Evolutionary conservation across 192 early-diverging fungal species (phyloP), one percentile per base, ranked within the genome.

Genomic region (Backusella macrospora): DNA sequence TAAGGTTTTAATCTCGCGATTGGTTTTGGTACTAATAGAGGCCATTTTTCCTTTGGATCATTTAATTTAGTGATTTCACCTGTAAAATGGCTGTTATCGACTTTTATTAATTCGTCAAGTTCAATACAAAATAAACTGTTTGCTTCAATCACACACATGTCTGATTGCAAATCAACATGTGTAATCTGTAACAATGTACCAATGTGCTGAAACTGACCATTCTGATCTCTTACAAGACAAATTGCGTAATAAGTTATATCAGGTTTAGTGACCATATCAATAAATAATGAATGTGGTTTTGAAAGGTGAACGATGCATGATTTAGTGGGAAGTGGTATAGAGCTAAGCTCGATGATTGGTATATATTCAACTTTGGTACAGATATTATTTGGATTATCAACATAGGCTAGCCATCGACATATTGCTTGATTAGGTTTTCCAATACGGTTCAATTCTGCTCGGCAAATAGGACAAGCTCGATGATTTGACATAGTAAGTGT

Each of bases 181-280:
- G 69, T 44, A 4, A 89, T 74, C 23, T 86, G 78, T 34, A 89
- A 49, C 78, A 89, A 72, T 4, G 83, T 89, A 3, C 86, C 87
- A 47, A 76, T 81, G 9, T 78, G 79, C 16, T 68, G 62, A 43
- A 80, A 78, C 7, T 78, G 78, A 23, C 73, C 75, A 62, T 70
- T 71, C 10, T 14, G 37, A 5, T 52, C 69, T 2, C 48, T 38
- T 2, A 23, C 18, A 18, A 68, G 43, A 37, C 84, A 86, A 77
- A 89, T 86, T 5, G 83, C 88, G 76, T 87, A 87, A 37, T 73
- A 26, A 23, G 73, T 71, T 45, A 70, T 83, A 43, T 78, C 66
- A 40, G 83, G 67, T 7, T 68, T 39, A 29, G 21, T n/a, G 5
- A 47, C 42, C 67, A 68, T 45, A 47, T 47, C 23, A 68, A 46